Conservation (phyloP, 2,329 filamentous ascomycete genomes). For the Exophiala bonariae region DNA sequence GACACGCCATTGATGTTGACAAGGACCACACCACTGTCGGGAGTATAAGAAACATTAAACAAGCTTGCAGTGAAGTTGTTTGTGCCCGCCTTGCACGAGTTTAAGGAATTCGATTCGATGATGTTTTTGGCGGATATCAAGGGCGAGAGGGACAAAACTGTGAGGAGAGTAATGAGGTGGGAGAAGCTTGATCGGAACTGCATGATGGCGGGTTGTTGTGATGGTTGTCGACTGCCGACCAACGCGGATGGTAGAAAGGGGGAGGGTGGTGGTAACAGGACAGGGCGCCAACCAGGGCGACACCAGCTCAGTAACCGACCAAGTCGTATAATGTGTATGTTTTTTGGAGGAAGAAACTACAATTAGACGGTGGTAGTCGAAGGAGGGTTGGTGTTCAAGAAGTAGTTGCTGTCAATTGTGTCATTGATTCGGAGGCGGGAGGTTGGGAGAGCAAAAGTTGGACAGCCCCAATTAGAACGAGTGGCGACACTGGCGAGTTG, state of each 20-base stretch:
- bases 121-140: slow-evolving; percentile 62
- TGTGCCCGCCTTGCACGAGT: slow-evolving; percentile 79
- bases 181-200: slow-evolving; percentile 19
- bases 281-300: slow-evolving; percentile 22
- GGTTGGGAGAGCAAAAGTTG: slow-evolving; percentile 5
- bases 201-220: slow-evolving; percentile 19
- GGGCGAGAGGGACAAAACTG: slow-evolving; percentile 41
- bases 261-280: slow-evolving; percentile 3
- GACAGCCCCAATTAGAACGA: slow-evolving; percentile 19
- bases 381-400: background rate
- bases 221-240: slow-evolving; percentile 9
- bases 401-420: slow-evolving; percentile 13
- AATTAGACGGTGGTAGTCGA: slow-evolving; percentile 8
- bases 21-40: slow-evolving; percentile 67
- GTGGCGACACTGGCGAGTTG: slow-evolving; percentile 12
- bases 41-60: slow-evolving; percentile 72
- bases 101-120: slow-evolving; percentile 80
- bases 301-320: slow-evolving; percentile 6
- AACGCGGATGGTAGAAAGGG: slow-evolving; percentile 7
- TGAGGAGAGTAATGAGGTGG: slow-evolving; percentile 33
- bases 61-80: slow-evolving; percentile 82
- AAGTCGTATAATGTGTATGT: slow-evolving; percentile 1
- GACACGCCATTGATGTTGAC: slow-evolving; percentile 81
- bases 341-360: background rate
- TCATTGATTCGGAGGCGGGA: slow-evolving; percentile 14